Base-by-base conservation (phyloP, 192 early-diverging fungal species). In the Linnemannia schmuckeri region DNA sequence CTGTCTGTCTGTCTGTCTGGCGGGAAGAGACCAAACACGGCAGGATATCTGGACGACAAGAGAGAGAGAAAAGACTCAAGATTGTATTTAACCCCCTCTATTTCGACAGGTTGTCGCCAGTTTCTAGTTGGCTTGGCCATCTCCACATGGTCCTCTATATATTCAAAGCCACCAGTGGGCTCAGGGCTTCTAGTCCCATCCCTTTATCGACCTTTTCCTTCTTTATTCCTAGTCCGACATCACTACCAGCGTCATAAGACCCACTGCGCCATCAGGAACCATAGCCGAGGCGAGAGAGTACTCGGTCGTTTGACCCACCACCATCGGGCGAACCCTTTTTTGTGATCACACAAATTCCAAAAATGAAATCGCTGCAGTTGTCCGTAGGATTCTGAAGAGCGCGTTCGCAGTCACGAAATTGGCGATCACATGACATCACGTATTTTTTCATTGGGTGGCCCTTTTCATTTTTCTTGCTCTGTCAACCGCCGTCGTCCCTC, bases 351-450 rank as follows among this genome's bases (percentile, higher is more conserved):
- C 33, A 6, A 57, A 37, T 37, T 37, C 37, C 37, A 37, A 37
- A 37, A 37, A 37, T 2, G 37, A 37, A 37, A 66, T 66, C 61
- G 30, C 61, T 66, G 61, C 61, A 66, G 61, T 30, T 35, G 27
- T 66, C 30, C 30, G n/a, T 27, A 27, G n/a, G 27, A n/a, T 66
- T 13, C 52, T 66, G 27, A 66, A n/a, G 44, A 47, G 74, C 74
- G 49, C 49, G 54, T 38, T 37, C 74, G 74, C 74, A 57, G 46
- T 38, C 52, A 76, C 33, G n/a, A 52, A 27, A 57, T 76, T 37
- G 20, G 3, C 7, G 7, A 37, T 35, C 52, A 38, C 74, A 76
- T 42, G 74, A 40, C 24, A 55, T 30, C 22, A 0, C 5, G 1
- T 1, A 57, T 57, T 10, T 33, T 6, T 5, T 13, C 46, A 18